Conservation (phyloP, 2,329 filamentous ascomycete species). For the Colletotrichum cereale region DNA sequence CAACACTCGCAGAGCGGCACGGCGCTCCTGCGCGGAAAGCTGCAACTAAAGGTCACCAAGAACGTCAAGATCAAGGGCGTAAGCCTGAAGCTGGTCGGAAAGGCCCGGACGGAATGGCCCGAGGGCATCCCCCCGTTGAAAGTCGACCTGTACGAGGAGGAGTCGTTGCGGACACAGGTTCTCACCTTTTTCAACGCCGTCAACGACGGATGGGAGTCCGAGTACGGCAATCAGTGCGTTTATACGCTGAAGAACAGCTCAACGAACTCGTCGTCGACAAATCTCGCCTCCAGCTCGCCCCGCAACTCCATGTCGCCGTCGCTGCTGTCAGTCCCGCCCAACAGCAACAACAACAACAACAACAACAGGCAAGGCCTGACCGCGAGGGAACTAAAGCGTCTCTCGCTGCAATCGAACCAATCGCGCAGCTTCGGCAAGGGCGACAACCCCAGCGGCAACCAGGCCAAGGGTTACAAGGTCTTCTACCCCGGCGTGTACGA, state of each 20-base stretch:
- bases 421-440: constrained; percentile 88
- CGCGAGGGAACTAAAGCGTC: constrained; percentile 70
- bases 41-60: constrained; percentile 87
- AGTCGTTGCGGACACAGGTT: constrained; percentile 87
- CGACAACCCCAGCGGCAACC: constrained; percentile 71
- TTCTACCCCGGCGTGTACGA: constrained; percentile 81
- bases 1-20: constrained; percentile 71
- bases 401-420: constrained; percentile 85
- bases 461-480: constrained; percentile 82
- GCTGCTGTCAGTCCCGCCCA: constrained; percentile 43
- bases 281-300: constrained; percentile 39
- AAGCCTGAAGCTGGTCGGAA: constrained; percentile 86
- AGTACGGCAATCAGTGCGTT: constrained; percentile 74
- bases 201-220: constrained; percentile 70
- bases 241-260: constrained; percentile 60
- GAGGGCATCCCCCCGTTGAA: constrained; percentile 94
- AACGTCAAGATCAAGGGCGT: constrained; percentile 94
- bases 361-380: constrained; percentile 50
- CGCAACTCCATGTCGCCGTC: constrained; percentile 40
- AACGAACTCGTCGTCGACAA: constrained; percentile 52
- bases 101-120: constrained; percentile 93
- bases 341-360: no score
- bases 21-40: constrained; percentile 85
- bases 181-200: constrained; percentile 92
- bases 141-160: constrained; percentile 84